A percentile compares a stretch with the other conserved stretches of the same genome.
phyloP scores from a whole-genome alignment of 306 rosid species.

The Ochetophila trinervis region DNA sequence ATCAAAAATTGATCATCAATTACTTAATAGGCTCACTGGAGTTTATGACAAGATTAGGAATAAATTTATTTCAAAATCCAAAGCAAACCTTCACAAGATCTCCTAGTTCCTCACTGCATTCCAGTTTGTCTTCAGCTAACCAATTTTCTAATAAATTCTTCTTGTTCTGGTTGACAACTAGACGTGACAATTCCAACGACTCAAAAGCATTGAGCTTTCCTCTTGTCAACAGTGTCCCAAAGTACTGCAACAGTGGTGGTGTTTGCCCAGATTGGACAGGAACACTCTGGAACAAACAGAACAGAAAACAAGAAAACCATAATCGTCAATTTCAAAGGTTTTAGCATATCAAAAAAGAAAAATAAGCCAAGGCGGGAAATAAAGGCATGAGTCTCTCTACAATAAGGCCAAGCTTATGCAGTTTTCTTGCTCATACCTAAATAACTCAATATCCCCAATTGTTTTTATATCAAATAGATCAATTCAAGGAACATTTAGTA shows the following conservation, averaged over 20 bases:
- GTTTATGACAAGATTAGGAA: neutral
- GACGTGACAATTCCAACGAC: slow-evolving; percentile 90
- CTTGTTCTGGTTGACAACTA: slow-evolving; percentile 98
- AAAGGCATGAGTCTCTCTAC: neutral
- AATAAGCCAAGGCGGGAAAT: neutral
- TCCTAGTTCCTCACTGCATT: slow-evolving; percentile 97
- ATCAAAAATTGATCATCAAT: neutral
- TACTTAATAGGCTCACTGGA: neutral
- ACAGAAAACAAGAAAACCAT: neutral
- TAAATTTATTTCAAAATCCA: slow-evolving; percentile 12
- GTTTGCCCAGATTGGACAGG: slow-evolving; percentile 99
- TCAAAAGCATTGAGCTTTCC: slow-evolving; percentile 97
- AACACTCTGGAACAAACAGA: slow-evolving; percentile 67
- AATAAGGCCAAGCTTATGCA: neutral
- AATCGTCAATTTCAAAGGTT: neutral
- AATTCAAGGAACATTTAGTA: neutral
- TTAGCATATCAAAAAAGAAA: neutral
- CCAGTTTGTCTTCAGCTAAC: slow-evolving; percentile 99
- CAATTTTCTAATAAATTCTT: slow-evolving; percentile 96
- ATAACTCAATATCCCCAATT: neutral
- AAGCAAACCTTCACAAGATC: slow-evolving; percentile 95
- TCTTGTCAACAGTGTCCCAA: slow-evolving; percentile 89
- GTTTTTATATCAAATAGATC: neutral
- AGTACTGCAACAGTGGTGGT: slow-evolving; percentile 95
- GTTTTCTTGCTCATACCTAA: neutral